Percentiles rank a stretch among this genome's conserved stretches.
phyloP scores from a whole-genome alignment of 2,329 filamentous ascomycete genomes.

The Exophiala calicioides region DNA sequence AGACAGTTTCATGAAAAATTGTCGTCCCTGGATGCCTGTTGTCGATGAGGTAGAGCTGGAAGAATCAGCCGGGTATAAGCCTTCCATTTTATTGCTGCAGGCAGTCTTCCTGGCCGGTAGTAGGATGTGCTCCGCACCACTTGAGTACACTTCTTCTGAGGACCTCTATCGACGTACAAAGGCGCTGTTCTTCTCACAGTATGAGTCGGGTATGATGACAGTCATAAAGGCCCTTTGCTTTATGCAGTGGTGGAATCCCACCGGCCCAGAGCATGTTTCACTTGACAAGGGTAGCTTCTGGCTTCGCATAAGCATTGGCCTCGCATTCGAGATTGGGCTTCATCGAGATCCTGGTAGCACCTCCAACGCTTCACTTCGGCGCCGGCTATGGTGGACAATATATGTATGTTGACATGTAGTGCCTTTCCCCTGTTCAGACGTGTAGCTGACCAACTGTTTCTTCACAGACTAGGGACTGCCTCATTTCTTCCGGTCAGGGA shows the following conservation, averaged over 20 bases:
- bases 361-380: background rate
- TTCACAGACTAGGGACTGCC: background rate
- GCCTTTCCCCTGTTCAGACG: too few species aligned
- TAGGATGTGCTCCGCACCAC: background rate
- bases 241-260: slow-evolving; percentile 3
- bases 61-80: too few species aligned
- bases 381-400: background rate
- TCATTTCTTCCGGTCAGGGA: background rate
- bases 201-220: background rate
- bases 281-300: slow-evolving; percentile 1
- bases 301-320: background rate
- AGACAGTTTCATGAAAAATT: slow-evolving; percentile 4
- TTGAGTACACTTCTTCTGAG: slow-evolving; percentile 1
- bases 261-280: slow-evolving; percentile 1
- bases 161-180: slow-evolving; percentile 1
- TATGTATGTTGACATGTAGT: too few species aligned
- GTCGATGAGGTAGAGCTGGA: slow-evolving; percentile 1
- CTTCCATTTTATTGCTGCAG: background rate
- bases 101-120: slow-evolving; percentile 3
- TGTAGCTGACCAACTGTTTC: too few species aligned
- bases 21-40: slow-evolving; percentile 4
- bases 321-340: slow-evolving; percentile 1
- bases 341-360: slow-evolving; percentile 6
- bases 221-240: slow-evolving; percentile 4
- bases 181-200: slow-evolving; percentile 1